phyloP scores from a whole-genome alignment of 768 basidiomycete species.

The Pleurotus salmoneostramineus region DNA sequence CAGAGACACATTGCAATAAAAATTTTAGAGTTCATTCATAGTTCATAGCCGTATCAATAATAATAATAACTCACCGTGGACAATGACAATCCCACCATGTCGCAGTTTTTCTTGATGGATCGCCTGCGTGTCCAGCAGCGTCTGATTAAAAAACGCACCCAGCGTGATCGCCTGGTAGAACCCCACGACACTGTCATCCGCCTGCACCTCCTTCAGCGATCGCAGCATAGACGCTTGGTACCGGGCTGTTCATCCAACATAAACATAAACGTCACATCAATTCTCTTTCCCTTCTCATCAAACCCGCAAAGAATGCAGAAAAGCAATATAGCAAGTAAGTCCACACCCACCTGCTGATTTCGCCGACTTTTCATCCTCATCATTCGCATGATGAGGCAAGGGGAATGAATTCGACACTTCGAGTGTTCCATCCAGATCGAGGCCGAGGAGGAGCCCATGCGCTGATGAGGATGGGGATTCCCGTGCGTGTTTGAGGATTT shows the following conservation, averaged over 20 bases:
- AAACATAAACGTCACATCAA: no score
- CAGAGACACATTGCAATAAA: conserved; percentile 7
- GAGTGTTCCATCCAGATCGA: conserved; percentile 87
- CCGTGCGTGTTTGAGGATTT: conserved; percentile 89
- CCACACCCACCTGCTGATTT: conserved; percentile 63
- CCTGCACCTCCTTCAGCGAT: conserved; percentile 85
- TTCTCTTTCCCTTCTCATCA: no score
- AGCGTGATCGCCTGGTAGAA: conserved; percentile 90
- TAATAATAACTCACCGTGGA: conserved; percentile 58
- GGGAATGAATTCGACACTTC: conserved; percentile 92
- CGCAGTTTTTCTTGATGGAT: conserved; percentile 82
- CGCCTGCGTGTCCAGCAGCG: conserved; percentile 76
- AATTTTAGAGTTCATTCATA: neutral
- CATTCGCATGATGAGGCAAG: conserved; percentile 65
- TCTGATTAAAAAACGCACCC: conserved; percentile 83
- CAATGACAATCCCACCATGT: conserved; percentile 81
- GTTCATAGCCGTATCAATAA: no score
- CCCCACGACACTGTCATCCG: conserved; percentile 88
- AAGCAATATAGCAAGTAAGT: no score
- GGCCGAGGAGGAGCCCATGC: conserved; percentile 83
- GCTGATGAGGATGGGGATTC: conserved; percentile 72
- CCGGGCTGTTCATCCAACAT: conserved; percentile 61
- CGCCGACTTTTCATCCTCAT: conserved; percentile 80
- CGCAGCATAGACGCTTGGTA: conserved; percentile 85
- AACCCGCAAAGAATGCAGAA: no score